phyloP scores from a whole-genome alignment of 257 asterid species.

The Lycium ferocissimum region DNA sequence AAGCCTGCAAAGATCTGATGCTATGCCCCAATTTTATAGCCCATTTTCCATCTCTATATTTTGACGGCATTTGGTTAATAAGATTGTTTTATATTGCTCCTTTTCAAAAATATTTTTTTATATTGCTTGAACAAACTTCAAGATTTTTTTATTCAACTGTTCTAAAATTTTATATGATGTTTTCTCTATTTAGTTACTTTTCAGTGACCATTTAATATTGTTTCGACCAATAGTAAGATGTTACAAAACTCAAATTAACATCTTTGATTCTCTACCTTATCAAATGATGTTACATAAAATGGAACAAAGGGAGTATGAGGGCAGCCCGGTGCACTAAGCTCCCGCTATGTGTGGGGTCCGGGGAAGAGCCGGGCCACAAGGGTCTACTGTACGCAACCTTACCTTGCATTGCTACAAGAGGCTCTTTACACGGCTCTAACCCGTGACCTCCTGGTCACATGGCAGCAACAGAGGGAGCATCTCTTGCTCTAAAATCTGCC shows the following conservation, averaged over 20 bases:
- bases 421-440: no score
- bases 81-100: not conserved
- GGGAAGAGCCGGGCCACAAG: no score
- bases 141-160: not conserved
- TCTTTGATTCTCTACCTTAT: slow-evolving; percentile 2
- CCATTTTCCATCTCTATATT: not conserved
- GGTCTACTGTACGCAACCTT: no score
- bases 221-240: not conserved
- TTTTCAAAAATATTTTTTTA: not conserved
- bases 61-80: not conserved
- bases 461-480: not conserved
- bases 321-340: no score
- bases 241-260: not conserved
- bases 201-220: not conserved
- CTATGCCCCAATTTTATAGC: not conserved
- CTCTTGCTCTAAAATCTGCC: not conserved
- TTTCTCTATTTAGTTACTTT: not conserved
- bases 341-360: no score
- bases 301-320: not conserved
- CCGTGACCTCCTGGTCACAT: no score
- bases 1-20: slow-evolving; percentile 21
- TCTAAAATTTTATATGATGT: not conserved
- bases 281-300: not conserved
- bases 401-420: no score
- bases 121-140: slow-evolving; percentile 10